phyloP scores from a whole-genome alignment of 2,329 filamentous ascomycete species.

The Gaeumannomyces sp. region DNA sequence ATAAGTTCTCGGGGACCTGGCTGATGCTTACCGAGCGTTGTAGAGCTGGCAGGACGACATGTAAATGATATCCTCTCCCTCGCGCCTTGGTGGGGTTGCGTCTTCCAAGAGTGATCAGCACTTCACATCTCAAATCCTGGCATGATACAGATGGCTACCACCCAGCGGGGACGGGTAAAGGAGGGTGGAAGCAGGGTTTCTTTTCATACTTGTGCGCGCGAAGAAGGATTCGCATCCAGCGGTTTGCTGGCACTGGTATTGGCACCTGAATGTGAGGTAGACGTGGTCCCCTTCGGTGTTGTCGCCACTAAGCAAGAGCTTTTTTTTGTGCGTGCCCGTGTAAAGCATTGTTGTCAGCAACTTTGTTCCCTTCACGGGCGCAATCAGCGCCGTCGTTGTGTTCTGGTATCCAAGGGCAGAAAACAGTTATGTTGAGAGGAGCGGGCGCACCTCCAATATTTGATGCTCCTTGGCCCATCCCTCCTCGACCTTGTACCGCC shows the following conservation, averaged over 20 bases:
- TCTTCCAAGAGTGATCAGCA: not conserved
- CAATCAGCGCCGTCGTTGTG: not conserved
- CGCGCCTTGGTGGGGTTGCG: not conserved
- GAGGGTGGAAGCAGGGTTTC: too few species aligned
- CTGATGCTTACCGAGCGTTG: not conserved
- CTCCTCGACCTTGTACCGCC: not conserved
- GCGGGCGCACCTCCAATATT: not conserved
- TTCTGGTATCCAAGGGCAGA: too few species aligned
- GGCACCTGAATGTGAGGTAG: conserved; percentile 6
- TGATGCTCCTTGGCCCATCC: not conserved
- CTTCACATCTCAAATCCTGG: not conserved
- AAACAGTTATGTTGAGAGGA: not conserved
- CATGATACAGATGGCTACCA: not conserved
- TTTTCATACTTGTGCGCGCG: not conserved
- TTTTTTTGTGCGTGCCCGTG: not conserved
- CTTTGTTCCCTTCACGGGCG: not conserved
- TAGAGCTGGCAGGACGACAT: not conserved
- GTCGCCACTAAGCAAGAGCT: not conserved
- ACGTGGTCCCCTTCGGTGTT: not conserved
- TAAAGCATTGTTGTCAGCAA: not conserved
- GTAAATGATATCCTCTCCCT: not conserved
- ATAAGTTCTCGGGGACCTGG: not conserved
- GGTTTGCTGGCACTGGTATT: conserved; percentile 5
- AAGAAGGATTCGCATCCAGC: conserved; percentile 6
- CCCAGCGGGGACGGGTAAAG: not conserved